These are phyloP conservation scores for Oryza australiensis DNA, from an alignment of 176 grass and related monocot species.

Conservation along the genomic window DNA sequence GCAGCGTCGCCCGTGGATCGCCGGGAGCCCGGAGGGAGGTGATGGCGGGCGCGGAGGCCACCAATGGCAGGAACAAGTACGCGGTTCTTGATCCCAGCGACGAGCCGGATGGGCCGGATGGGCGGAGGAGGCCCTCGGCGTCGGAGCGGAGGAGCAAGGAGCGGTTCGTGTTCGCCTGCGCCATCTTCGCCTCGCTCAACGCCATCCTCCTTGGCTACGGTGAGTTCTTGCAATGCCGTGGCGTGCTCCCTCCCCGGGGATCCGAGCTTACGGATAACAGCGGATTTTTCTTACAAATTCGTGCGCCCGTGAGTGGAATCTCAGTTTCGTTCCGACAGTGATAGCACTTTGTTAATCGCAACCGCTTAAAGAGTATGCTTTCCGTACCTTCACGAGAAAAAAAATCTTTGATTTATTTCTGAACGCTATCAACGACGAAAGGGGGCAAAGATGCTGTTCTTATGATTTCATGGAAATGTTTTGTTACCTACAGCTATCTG, in stretches of 20 bases:
- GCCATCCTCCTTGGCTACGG: constrained; percentile 63
- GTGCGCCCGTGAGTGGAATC: background rate
- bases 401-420: constrained; percentile 6
- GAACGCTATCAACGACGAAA: background rate
- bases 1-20: background rate
- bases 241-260: background rate
- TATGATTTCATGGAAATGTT: background rate
- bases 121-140: constrained; percentile 2
- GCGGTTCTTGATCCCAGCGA: constrained; percentile 35
- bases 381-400: constrained; percentile 6
- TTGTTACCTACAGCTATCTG: background rate
- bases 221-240: constrained; percentile 35
- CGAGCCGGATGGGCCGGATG: constrained; percentile 24
- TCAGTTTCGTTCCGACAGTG: background rate
- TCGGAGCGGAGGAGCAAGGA: constrained; percentile 38
- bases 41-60: constrained; percentile 25
- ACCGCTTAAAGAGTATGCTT: background rate
- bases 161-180: constrained; percentile 49
- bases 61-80: constrained; percentile 46
- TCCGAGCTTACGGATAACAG: background rate
- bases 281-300: background rate
- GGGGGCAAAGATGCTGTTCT: background rate
- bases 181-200: constrained; percentile 58
- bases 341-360: constrained; percentile 1
- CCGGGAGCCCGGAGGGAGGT: constrained; percentile 10